phyloP scores from a whole-genome alignment of 2,329 filamentous ascomycete species.

The Aureobasidium sp. region DNA sequence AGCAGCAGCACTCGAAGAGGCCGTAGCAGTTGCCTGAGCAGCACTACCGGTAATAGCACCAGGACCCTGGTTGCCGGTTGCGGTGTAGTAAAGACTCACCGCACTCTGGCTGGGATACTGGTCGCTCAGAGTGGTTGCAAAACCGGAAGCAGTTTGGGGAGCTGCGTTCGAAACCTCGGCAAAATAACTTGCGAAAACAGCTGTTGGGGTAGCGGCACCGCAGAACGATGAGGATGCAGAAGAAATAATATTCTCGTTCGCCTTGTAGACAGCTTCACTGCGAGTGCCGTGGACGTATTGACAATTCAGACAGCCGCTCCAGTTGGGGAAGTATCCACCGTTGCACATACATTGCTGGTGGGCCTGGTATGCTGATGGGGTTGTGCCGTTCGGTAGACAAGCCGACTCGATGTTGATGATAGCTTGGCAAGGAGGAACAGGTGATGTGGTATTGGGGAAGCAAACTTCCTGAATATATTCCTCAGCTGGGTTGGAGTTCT shows the following conservation, averaged over 20 bases:
- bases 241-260: constrained; percentile 31
- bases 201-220: constrained; percentile 31
- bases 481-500: neutral
- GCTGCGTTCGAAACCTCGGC: constrained; percentile 21
- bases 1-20: neutral
- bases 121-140: constrained; percentile 28
- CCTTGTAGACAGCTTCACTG: constrained; percentile 29
- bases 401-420: constrained; percentile 30
- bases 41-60: constrained; percentile 36
- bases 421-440: constrained; percentile 29
- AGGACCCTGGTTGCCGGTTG: constrained; percentile 32
- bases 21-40: neutral
- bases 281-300: constrained; percentile 36
- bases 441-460: constrained; percentile 12
- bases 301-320: constrained; percentile 38
- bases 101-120: constrained; percentile 32
- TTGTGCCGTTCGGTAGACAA: constrained; percentile 31
- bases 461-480: constrained; percentile 15
- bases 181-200: constrained; percentile 32
- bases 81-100: constrained; percentile 40
- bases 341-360: constrained; percentile 38
- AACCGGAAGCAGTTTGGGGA: constrained; percentile 25
- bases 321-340: constrained; percentile 39
- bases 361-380: constrained; percentile 23
- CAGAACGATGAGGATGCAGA: constrained; percentile 33